Percentiles rank a stretch among this genome's conserved stretches.
phyloP scores from a whole-genome alignment of 768 basidiomycete genomes.

The Agaricus subrufescens region DNA sequence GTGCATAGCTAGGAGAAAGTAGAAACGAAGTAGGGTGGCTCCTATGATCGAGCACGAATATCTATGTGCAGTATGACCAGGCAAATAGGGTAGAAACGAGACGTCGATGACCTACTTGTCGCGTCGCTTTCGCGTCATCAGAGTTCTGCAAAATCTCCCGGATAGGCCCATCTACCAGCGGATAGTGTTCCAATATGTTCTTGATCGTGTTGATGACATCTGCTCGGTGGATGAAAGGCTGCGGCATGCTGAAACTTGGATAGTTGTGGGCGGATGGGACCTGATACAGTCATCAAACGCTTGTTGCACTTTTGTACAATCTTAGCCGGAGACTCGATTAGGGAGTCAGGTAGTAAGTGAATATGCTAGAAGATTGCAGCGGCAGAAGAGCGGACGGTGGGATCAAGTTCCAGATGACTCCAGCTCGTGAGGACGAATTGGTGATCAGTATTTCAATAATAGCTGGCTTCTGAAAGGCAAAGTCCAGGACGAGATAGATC shows the following conservation, averaged over 20 bases:
- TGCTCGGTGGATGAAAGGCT: neutral
- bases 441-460: no score
- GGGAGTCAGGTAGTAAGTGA: neutral
- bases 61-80: slow-evolving; percentile 17
- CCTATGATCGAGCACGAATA: slow-evolving; percentile 36
- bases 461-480: no score
- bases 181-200: slow-evolving; percentile 35
- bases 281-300: neutral
- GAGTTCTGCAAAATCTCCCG: slow-evolving; percentile 45
- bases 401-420: neutral
- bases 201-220: neutral
- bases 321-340: no score
- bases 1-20: slow-evolving; percentile 18
- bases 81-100: neutral
- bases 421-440: neutral
- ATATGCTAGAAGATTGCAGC: neutral
- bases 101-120: slow-evolving; percentile 25
- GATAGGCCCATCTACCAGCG: slow-evolving; percentile 36
- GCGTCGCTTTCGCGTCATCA: slow-evolving; percentile 40
- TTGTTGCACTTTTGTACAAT: neutral
- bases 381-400: neutral
- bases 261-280: neutral
- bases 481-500: neutral
- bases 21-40: slow-evolving; percentile 19
- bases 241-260: neutral